A percentile compares a stretch with the other conserved stretches of the same genome.
Conservation (phyloP, 1,284 basidiomycete species). For the Fistulina hepatica region DNA sequence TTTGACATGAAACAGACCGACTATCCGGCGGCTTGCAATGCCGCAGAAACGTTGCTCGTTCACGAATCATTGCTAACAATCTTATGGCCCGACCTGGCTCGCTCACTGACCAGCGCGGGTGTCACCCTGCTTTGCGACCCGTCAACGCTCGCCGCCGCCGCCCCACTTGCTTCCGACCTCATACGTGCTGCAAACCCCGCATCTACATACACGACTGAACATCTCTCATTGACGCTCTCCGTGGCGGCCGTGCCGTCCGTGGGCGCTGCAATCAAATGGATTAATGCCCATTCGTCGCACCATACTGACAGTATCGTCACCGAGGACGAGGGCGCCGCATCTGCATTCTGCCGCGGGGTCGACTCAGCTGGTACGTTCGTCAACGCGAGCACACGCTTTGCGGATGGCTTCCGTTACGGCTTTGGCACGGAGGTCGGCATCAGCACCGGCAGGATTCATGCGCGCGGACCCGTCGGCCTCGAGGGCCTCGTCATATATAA, state of each 20-base stretch:
- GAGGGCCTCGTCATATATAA: conserved; percentile 95
- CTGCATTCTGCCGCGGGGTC: conserved; percentile 76
- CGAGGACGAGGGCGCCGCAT: conserved; percentile 57
- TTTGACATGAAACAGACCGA: conserved; percentile 51
- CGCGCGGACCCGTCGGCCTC: conserved; percentile 91
- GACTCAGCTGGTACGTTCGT: conserved; percentile 91
- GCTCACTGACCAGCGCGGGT: conserved; percentile 54
- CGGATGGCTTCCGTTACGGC: conserved; percentile 95
- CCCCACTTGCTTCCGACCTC: conserved; percentile 29
- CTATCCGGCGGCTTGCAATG: conserved; percentile 96
- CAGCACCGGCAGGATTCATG: conserved; percentile 93
- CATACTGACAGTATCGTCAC: conserved; percentile 95
- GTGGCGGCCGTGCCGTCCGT: conserved; percentile 69
- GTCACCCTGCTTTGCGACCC: conserved; percentile 79
- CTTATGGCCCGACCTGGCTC: conserved; percentile 75
- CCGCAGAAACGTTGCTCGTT: conserved; percentile 84
- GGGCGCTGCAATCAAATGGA: conserved; percentile 70
- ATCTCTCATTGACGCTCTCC: conserved; percentile 76
- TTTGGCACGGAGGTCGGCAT: conserved; percentile 98
- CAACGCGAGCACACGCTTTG: conserved; percentile 92
- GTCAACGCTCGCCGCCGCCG: conserved; percentile 44
- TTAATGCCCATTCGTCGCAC: conserved; percentile 89
- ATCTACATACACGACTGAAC: conserved; percentile 83
- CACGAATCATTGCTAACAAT: conserved; percentile 62
- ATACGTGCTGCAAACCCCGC: conserved; percentile 42